Evolutionary conservation across 257 asterid species (phyloP).

Genomic region (Buddleja alternifolia): DNA sequence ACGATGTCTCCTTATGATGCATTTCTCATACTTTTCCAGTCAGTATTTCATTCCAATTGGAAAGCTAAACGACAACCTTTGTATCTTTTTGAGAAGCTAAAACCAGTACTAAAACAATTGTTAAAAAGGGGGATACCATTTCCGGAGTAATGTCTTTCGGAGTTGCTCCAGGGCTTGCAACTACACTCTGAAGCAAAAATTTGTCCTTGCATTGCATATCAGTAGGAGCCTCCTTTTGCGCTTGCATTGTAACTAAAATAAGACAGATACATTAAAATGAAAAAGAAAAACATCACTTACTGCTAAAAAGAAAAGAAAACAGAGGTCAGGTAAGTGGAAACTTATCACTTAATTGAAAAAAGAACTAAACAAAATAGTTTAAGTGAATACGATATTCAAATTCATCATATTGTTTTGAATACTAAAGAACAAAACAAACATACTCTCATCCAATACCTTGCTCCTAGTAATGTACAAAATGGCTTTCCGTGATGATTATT

Average conservation of each 20-base stretch:
- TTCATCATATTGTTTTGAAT: neutral
- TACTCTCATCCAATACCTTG: conserved; percentile 17
- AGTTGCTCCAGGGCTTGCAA: conserved; percentile 48
- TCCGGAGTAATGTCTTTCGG: conserved; percentile 64
- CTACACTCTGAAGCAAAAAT: conserved; percentile 82
- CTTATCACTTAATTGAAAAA: neutral
- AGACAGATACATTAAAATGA: conserved; percentile 15
- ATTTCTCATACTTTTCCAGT: conserved; percentile 3
- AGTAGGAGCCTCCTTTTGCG: conserved; percentile 79
- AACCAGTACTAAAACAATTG: conserved; percentile 1
- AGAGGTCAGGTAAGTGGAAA: neutral
- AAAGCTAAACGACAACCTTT: neutral
- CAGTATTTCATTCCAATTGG: conserved; percentile 6
- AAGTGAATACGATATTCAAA: neutral
- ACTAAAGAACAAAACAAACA: neutral
- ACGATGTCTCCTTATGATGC: neutral
- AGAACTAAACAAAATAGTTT: neutral
- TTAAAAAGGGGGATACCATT: conserved; percentile 52
- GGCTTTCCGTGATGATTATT: neutral
- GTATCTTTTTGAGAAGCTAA: conserved; percentile 7
- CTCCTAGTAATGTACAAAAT: neutral
- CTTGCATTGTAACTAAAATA: conserved; percentile 53
- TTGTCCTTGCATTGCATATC: conserved; percentile 90
- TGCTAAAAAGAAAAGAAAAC: neutral
- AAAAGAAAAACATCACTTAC: neutral